phyloP scores from a whole-genome alignment of 2,329 filamentous ascomycete genomes.

The Beauveria medogensis region DNA sequence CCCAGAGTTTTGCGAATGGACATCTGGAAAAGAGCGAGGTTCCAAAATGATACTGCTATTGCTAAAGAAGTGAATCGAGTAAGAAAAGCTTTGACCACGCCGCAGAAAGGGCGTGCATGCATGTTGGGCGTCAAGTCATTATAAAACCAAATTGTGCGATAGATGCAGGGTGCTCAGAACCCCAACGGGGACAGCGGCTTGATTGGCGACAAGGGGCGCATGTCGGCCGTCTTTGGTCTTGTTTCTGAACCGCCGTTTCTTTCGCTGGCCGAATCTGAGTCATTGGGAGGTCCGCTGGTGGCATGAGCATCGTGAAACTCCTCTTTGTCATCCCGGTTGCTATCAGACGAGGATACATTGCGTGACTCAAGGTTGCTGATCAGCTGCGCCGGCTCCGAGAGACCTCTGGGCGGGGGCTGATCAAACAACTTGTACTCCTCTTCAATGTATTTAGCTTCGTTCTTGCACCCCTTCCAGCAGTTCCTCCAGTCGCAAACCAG shows the following conservation, averaged over 20 bases:
- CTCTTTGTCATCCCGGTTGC: slow-evolving; percentile 37
- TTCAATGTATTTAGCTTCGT: slow-evolving; percentile 71
- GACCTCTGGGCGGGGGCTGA: slow-evolving; percentile 45
- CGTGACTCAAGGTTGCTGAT: slow-evolving; percentile 13
- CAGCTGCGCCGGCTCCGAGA: slow-evolving; percentile 26
- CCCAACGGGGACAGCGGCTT: slow-evolving; percentile 50
- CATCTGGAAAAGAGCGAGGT: not conserved
- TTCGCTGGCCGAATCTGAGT: slow-evolving; percentile 36
- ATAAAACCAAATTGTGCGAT: not conserved
- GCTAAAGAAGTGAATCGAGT: not conserved
- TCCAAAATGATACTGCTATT: not conserved
- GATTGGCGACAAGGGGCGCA: slow-evolving; percentile 49
- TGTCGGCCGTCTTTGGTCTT: slow-evolving; percentile 29
- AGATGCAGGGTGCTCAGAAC: slow-evolving; percentile 26
- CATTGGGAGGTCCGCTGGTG: slow-evolving; percentile 28
- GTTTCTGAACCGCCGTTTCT: slow-evolving; percentile 33
- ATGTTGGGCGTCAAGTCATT: slow-evolving; percentile 1
- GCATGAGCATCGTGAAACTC: slow-evolving; percentile 23
- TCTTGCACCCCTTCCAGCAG: slow-evolving; percentile 95
- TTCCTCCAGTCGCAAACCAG: slow-evolving; percentile 92
- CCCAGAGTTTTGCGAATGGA: not conserved
- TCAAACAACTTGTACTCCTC: slow-evolving; percentile 57
- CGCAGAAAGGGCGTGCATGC: not conserved
- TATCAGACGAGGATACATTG: slow-evolving; percentile 39
- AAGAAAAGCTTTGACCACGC: not conserved